phyloP scores from a whole-genome alignment of 2,329 filamentous ascomycete genomes.

The Knufia fluminis region DNA sequence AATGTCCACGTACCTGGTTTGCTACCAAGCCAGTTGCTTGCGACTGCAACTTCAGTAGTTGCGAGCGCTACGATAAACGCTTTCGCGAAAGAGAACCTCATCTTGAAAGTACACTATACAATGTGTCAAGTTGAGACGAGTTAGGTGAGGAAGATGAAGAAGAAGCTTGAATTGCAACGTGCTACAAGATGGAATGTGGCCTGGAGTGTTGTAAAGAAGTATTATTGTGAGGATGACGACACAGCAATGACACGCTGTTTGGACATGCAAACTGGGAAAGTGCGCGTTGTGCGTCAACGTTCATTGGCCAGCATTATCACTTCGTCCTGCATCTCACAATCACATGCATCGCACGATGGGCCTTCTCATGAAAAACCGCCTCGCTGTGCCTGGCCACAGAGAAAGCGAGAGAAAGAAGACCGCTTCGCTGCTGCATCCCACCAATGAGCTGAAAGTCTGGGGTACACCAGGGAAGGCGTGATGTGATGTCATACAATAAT shows the following conservation, averaged over 20 bases:
- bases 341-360: not conserved
- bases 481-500: not conserved
- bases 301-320: not conserved
- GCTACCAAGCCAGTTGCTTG: conserved; percentile 65
- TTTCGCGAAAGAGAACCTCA: conserved; percentile 66
- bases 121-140: conserved; percentile 6
- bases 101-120: conserved; percentile 33
- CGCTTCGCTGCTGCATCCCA: not conserved
- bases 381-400: not conserved
- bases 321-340: not conserved
- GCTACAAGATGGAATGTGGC: not conserved
- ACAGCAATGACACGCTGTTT: too few species aligned
- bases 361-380: not conserved
- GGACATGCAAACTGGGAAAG: not conserved
- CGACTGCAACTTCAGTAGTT: conserved; percentile 55
- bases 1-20: conserved; percentile 60
- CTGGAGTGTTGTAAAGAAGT: not conserved
- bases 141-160: conserved; percentile 7
- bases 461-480: not conserved
- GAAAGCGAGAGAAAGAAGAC: too few species aligned
- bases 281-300: not conserved
- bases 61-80: conserved; percentile 64
- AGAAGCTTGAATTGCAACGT: not conserved
- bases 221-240: not conserved
- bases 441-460: not conserved